Evolutionary conservation across 257 asterid species (phyloP), one percentile per base, ranked within the genome.

Genomic region (Echites panduratus): DNA sequence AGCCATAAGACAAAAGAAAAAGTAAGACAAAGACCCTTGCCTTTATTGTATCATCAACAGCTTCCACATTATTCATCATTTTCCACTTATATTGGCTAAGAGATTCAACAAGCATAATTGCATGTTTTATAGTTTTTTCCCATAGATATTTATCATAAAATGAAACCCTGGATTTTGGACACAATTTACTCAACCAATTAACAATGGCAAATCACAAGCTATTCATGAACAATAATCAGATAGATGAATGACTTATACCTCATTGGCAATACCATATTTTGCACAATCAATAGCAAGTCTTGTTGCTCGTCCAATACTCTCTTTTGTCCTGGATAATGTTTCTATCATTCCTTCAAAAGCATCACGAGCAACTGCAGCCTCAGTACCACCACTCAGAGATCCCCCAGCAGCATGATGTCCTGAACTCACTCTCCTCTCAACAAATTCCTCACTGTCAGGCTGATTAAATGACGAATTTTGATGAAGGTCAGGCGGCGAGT

Each of bases 271-370:
- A 79, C 99, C 99, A 81, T 88, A 85, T 83, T 94, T 94, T 20
- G 99, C 98, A 74, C 99, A 94, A 83, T 94, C 99, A 84, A 94
- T 90, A 44, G 99, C 99, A 83, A 85, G 99, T 65, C 99, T 96
- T 64, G 99, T 94, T 53, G 99, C 99, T 59, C 99, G 97, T 13
- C 99, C 98, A 63, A 94, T 94, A 78, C 99, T 94, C 82, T 94
- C 99, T 78, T 94, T 94, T 76, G 99, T 91, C 87, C 99, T 90
- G 64, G 99, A 91, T 75, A 94, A 85, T 50, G 99, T 94, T 87
- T 94, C 99, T 84, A 94, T 86, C 99, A 94, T 94, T 72, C 99
- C 99, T 82, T 94, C 97, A 83, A 94, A 94, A 72, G 99, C 91
- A 84, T 94, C 99, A 83, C 97, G 97, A 82, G 98, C 91, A 84